Evolutionary conservation across 2,329 filamentous ascomycete species (phyloP), one percentile per base, ranked within the genome.

Genomic region (Neonectria hederae): DNA sequence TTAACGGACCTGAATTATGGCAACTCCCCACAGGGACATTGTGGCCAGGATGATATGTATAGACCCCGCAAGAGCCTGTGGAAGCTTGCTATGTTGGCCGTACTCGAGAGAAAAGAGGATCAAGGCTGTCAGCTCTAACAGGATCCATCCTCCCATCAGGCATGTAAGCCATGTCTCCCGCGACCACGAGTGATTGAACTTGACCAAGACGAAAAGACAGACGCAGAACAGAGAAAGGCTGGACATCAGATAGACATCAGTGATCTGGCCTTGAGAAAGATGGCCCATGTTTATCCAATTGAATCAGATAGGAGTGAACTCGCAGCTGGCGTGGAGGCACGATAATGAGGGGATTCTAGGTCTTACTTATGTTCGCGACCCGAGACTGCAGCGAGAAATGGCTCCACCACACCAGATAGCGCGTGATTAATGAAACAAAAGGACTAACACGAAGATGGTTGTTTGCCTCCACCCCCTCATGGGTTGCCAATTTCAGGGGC

Each of bases 361-460:
- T 53, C 45, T 45, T 62, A 62, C 48, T 62, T 62, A 62, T 62
- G 30, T 32, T 53, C 46, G 43, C 30, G 7, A 53, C 22, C 38
- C 3, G 17, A 62, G 22, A 38, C 54, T 28, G 45, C 19, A 62
- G 45, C 35, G n/a, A 53, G 46, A 55, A 54, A 51, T 43, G 32
- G 49, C 54, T 59, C 60, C 49, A 63, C 55, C 9, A 59, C 43
- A 59, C 49, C 38, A 38, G 38, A 57, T 13, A 62, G 43, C 58
- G 58, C 58, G 10, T 54, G 30, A 62, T 65, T 62, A 62, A 62
- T 58, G n/a, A 63, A 46, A 65, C 43, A 62, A 65, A 58, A 54
- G 54, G 49, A 52, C 58, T 14, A 63, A 65, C 38, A 59, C n/a
- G 30, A 59, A 42, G 59, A 62, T 59, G 21, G 45, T 54, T 58